These are phyloP conservation scores for Pittosporum tobira DNA, from an alignment of 129 eudicot genomes.

Conservation along the genomic window DNA sequence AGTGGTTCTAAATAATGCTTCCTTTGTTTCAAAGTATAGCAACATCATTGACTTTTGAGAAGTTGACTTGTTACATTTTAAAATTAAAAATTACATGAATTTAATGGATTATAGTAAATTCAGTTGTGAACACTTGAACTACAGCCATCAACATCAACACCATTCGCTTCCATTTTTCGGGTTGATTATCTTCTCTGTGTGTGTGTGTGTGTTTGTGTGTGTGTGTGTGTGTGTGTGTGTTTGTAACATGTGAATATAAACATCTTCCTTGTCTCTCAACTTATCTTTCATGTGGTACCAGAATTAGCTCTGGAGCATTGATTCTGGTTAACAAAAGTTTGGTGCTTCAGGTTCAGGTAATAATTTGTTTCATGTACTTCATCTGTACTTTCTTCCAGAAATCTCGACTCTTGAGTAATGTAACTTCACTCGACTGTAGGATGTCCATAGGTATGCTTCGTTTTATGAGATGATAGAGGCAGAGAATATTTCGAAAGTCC, in stretches of 20 bases:
- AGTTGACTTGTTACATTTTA: too few species aligned
- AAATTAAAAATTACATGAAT: too few species aligned
- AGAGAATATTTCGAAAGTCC: conserved; percentile 59
- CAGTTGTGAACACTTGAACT: too few species aligned
- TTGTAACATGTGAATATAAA: not conserved
- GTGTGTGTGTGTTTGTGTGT: too few species aligned
- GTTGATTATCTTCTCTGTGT: too few species aligned
- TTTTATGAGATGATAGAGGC: conserved; percentile 74
- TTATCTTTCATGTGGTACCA: conserved; percentile 27
- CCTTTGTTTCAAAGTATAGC: too few species aligned
- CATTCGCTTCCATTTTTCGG: too few species aligned
- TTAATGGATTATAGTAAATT: too few species aligned
- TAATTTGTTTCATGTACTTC: conserved; percentile 14
- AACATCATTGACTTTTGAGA: too few species aligned
- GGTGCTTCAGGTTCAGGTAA: conserved; percentile 78
- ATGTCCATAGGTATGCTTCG: conserved; percentile 53
- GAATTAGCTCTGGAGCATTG: conserved; percentile 59
- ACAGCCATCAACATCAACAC: too few species aligned
- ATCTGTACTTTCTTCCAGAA: not conserved
- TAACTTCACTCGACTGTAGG: conserved; percentile 30
- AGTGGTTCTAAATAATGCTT: too few species aligned
- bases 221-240: too few species aligned
- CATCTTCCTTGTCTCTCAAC: conserved; percentile 9
- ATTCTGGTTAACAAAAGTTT: conserved; percentile 80
- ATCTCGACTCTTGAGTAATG: conserved; percentile 2